Evolutionary conservation across 768 basidiomycete genomes (phyloP).

Genomic region (Phylloporus arenicola): DNA sequence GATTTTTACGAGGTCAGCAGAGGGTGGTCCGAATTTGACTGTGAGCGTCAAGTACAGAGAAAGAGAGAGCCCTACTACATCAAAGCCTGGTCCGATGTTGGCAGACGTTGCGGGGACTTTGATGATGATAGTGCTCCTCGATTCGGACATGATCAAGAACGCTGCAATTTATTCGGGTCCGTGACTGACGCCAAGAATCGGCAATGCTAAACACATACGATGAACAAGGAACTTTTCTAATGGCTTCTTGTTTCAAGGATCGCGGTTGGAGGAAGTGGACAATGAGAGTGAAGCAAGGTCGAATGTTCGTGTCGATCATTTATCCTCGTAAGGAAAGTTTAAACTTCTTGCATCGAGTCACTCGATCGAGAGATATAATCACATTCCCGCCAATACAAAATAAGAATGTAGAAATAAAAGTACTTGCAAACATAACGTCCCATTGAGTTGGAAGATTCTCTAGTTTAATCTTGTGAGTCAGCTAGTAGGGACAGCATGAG

Average conservation of each 20-base stretch:
- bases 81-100: conserved; percentile 98
- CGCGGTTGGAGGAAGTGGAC: background rate
- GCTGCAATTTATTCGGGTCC: background rate
- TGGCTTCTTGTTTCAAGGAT: background rate
- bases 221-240: too few relatives aligned
- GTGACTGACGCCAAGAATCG: background rate
- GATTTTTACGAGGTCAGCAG: conserved; percentile 54
- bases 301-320: conserved; percentile 4
- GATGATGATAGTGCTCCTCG: conserved; percentile 51
- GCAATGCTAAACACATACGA: conserved; percentile 5
- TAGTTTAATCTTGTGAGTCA: too few relatives aligned
- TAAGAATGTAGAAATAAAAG: too few relatives aligned
- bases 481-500: too few relatives aligned
- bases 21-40: conserved; percentile 41
- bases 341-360: too few relatives aligned
- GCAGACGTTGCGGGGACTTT: conserved; percentile 95
- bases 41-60: conserved; percentile 77
- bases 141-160: conserved; percentile 17
- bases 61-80: conserved; percentile 97
- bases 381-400: too few relatives aligned
- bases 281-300: background rate
- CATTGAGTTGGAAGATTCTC: too few relatives aligned
- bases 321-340: conserved; percentile 12
- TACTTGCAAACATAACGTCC: too few relatives aligned
- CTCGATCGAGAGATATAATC: too few relatives aligned